Percentiles rank a stretch among this genome's conserved stretches.
These are phyloP conservation scores for Knoxdaviesia proteae DNA, from an alignment of 2,329 filamentous ascomycete species.

Conservation along the genomic window DNA sequence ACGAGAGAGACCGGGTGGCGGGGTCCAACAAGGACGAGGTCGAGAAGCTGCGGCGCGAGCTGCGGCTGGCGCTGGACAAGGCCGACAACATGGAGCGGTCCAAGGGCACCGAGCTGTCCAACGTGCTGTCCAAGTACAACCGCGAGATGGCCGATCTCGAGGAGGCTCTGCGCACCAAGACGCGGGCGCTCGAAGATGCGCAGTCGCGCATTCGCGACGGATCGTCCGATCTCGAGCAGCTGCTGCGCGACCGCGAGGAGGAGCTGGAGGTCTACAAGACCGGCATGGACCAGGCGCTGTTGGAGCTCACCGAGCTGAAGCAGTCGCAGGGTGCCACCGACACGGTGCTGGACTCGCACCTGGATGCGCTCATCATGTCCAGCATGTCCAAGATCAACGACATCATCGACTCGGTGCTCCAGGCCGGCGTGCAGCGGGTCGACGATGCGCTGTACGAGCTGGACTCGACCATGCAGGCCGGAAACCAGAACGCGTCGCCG, in stretches of 20 bases:
- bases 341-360: slow-evolving; percentile 66
- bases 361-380: slow-evolving; percentile 71
- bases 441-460: slow-evolving; percentile 95
- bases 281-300: slow-evolving; percentile 86
- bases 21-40: slow-evolving; percentile 83
- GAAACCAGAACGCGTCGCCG: slow-evolving; percentile 93
- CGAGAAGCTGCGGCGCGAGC: slow-evolving; percentile 83
- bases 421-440: slow-evolving; percentile 78
- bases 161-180: slow-evolving; percentile 76
- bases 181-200: slow-evolving; percentile 64
- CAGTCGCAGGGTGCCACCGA: slow-evolving; percentile 51
- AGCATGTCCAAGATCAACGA: slow-evolving; percentile 89
- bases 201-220: slow-evolving; percentile 61
- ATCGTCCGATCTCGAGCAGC: slow-evolving; percentile 65
- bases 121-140: slow-evolving; percentile 90
- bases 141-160: slow-evolving; percentile 93
- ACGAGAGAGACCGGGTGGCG: slow-evolving; percentile 74
- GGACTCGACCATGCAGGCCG: slow-evolving; percentile 93
- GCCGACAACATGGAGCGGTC: slow-evolving; percentile 80
- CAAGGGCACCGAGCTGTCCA: slow-evolving; percentile 88
- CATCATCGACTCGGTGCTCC: slow-evolving; percentile 89
- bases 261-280: slow-evolving; percentile 97
- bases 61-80: slow-evolving; percentile 76
- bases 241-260: slow-evolving; percentile 84
- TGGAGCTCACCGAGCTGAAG: slow-evolving; percentile 79